Percentiles rank a stretch among this genome's conserved stretches.
phyloP scores from a whole-genome alignment of 23 red algal genomes.

The Gracilaria gracilis region DNA sequence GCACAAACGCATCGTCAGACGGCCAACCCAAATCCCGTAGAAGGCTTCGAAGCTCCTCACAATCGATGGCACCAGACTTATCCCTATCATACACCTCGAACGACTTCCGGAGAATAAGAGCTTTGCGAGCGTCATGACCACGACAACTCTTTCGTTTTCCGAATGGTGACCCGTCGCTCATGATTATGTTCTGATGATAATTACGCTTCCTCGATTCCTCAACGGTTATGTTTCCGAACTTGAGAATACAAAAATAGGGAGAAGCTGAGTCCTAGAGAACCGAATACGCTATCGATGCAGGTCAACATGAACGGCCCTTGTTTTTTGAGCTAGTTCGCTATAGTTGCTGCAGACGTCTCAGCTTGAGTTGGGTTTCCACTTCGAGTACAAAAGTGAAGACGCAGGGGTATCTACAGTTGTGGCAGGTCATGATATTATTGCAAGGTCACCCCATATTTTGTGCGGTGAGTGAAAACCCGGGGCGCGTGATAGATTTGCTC shows the following conservation, averaged over 20 bases:
- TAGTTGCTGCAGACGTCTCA: neutral
- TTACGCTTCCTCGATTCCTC: neutral
- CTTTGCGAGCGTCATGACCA: neutral
- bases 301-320: neutral
- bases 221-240: neutral
- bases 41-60: constrained; percentile 12
- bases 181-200: neutral
- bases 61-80: neutral
- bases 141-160: neutral
- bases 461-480: neutral
- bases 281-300: neutral
- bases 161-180: neutral
- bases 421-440: neutral
- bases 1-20: constrained; percentile 7
- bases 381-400: neutral
- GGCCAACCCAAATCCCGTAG: constrained; percentile 15
- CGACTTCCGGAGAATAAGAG: neutral
- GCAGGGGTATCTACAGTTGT: neutral
- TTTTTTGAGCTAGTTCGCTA: neutral
- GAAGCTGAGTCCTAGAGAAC: neutral
- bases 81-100: constrained; percentile 16
- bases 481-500: neutral
- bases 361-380: neutral
- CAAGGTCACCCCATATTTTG: neutral
- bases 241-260: neutral